Evolutionary conservation across 2,329 filamentous ascomycete genomes (phyloP).

Genomic region (Arthrobotrys sphaeroides): DNA sequence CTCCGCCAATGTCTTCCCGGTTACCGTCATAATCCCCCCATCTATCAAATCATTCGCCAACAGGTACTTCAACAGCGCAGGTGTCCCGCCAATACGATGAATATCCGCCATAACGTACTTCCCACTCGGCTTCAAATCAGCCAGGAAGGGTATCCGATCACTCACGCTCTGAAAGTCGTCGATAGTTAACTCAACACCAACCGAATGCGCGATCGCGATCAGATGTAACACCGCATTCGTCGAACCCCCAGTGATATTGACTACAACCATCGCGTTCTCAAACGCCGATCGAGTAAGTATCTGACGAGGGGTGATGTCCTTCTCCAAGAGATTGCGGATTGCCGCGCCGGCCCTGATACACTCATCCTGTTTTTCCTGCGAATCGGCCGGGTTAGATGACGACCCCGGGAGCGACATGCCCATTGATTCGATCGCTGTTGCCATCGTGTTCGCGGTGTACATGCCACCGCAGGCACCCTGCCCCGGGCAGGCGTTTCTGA

Average conservation of each 20-base stretch:
- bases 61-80: constrained; percentile 69
- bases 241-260: constrained; percentile 83
- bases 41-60: constrained; percentile 69
- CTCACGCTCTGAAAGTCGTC: constrained; percentile 87
- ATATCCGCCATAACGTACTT: constrained; percentile 72
- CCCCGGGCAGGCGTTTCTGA: constrained; percentile 87
- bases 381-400: constrained; percentile 80
- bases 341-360: constrained; percentile 76
- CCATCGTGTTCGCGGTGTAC: constrained; percentile 82
- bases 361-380: constrained; percentile 75
- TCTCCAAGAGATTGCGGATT: constrained; percentile 76
- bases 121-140: constrained; percentile 81
- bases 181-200: constrained; percentile 81
- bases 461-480: constrained; percentile 86
- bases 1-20: constrained; percentile 69
- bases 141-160: constrained; percentile 79
- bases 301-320: constrained; percentile 80
- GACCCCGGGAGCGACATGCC: constrained; percentile 84
- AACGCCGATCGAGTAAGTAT: constrained; percentile 83
- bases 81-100: constrained; percentile 68
- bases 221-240: constrained; percentile 87
- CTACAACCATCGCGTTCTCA: constrained; percentile 84
- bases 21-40: constrained; percentile 70
- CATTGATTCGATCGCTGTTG: constrained; percentile 76
- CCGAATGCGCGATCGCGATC: constrained; percentile 82